Conservation (phyloP, 495 filamentous ascomycete genomes). For the Letharia lupina region DNA sequence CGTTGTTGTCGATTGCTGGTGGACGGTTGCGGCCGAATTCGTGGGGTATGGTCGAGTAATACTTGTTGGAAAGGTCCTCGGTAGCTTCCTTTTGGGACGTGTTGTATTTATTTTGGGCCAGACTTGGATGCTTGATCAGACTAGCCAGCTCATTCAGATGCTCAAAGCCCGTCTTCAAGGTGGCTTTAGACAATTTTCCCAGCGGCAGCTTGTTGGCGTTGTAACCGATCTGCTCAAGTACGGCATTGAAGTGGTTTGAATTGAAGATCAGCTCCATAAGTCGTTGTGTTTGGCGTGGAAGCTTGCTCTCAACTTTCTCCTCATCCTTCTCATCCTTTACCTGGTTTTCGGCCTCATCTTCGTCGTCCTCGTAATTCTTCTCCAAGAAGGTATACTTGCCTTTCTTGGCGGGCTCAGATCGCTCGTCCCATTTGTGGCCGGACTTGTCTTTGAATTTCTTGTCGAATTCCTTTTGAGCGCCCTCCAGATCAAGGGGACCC, state of each 20-base stretch:
- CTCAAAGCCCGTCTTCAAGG: constrained; percentile 62
- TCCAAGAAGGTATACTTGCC: constrained; percentile 69
- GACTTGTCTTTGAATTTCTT: constrained; percentile 76
- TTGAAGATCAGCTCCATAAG: constrained; percentile 83
- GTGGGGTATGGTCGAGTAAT: constrained; percentile 77
- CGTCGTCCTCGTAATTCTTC: constrained; percentile 56
- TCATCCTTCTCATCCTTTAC: constrained; percentile 16
- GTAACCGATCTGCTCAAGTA: constrained; percentile 63
- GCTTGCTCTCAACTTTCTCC: constrained; percentile 34
- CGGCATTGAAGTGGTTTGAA: constrained; percentile 51
- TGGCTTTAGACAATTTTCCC: constrained; percentile 72
- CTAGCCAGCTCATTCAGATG: constrained; percentile 63
- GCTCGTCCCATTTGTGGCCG: constrained; percentile 57
- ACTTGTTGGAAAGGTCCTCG: constrained; percentile 59
- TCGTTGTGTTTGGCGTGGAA: constrained; percentile 50
- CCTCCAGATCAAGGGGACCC: constrained; percentile 32
- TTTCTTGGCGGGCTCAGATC: constrained; percentile 46
- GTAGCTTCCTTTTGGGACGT: constrained; percentile 35
- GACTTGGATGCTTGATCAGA: constrained; percentile 43
- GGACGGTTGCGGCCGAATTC: constrained; percentile 66
- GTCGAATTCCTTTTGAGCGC: constrained; percentile 50
- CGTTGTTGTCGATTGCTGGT: constrained; percentile 48
- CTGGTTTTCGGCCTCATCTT: constrained; percentile 36
- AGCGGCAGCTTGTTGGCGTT: constrained; percentile 71
- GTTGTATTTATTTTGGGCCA: constrained; percentile 42